These are phyloP conservation scores for Dendrocalamus latiflorus DNA, from an alignment of 202 grass and related monocot species.

Conservation along the genomic window DNA sequence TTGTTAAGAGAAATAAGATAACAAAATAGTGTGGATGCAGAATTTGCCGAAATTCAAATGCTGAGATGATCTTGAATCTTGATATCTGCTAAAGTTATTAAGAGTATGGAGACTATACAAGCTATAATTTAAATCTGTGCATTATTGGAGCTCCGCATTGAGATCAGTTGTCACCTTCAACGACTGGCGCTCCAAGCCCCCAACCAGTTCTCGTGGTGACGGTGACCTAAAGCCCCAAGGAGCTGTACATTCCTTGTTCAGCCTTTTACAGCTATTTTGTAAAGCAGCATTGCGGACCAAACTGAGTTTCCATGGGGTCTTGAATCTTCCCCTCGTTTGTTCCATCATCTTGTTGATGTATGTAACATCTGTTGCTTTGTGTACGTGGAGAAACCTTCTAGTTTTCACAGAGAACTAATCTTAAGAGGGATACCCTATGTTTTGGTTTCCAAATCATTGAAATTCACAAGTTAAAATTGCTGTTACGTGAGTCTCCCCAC, in stretches of 20 bases:
- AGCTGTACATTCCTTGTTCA: not conserved
- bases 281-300: not conserved
- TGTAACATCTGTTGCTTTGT: not conserved
- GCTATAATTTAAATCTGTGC: not conserved
- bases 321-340: not conserved
- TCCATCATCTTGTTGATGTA: not conserved
- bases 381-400: not conserved
- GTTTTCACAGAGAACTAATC: not conserved
- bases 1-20: slow-evolving; percentile 14
- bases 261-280: slow-evolving; percentile 14
- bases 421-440: not conserved
- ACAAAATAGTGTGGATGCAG: not conserved
- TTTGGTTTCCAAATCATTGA: not conserved
- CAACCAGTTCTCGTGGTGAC: not conserved
- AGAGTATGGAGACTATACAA: not conserved
- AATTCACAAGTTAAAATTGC: not conserved
- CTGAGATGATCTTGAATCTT: not conserved
- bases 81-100: not conserved
- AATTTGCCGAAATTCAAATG: slow-evolving; percentile 8
- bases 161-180: not conserved
- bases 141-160: not conserved
- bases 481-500: not conserved
- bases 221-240: not conserved
- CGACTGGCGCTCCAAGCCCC: not conserved
- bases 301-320: not conserved